Evolutionary conservation across 164 flowering plant species (phyloP), one percentile per base, ranked within the genome.

Genomic region (Amborella trichopoda): DNA sequence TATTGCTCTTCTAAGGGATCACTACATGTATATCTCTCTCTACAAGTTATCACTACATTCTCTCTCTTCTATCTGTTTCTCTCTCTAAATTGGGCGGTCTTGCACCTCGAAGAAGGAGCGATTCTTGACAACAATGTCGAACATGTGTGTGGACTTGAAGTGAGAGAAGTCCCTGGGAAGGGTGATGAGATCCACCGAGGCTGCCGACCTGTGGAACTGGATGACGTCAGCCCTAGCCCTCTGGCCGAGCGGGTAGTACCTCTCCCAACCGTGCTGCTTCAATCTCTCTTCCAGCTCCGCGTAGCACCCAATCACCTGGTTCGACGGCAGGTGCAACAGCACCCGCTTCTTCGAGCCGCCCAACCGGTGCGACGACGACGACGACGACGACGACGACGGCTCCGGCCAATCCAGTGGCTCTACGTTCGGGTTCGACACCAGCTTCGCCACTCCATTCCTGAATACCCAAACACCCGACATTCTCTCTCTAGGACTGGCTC

Each of bases 111-210:
- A 78, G 55, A 44, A 67, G 40, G 65, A 59, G 2, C 79, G 70
- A 40, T 73, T 78, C 72, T 78, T 75, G 54, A 75, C 79, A 32
- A 73, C 81, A 27, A 78, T 67, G 37, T 75, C 85, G 52, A 66
- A 78, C 75, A 78, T 67, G 49, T 76, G 77, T 8, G 63, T 10
- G 23, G 71, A 39, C 60, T 60, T 69, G 46, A 78, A 55, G 54
- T 56, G 50, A 54, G 61, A 26, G 47, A 75, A 75, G 50, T 48
- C 45, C 10, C 9, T 42, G 20, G 80, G 80, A 14, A 75, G 65
- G 5, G 80, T 69, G 18, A 75, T 65, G 50, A 75, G 70, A 44
- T 75, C 59, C 13, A 40, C 28, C 0, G 77, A 55, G 51, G 23
- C 4, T 1, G 66, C 54, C 22, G 75, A 69, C 3, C 59, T 44